phyloP scores from a whole-genome alignment of 805 yeast species.

The Teunomyces atbi region DNA sequence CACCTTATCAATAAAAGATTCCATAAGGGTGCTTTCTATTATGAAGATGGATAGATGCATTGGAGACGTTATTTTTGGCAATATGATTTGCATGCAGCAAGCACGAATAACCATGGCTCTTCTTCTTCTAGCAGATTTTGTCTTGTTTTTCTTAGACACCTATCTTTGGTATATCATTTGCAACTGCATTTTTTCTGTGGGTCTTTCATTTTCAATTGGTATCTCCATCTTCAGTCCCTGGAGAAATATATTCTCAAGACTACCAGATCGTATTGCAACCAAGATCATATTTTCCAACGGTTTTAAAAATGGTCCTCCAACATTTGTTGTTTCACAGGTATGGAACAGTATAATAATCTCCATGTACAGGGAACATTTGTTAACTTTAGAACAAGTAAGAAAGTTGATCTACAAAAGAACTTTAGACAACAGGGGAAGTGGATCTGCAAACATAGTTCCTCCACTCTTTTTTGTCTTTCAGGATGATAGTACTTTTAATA shows the following conservation, averaged over 20 bases:
- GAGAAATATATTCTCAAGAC: slow-evolving; percentile 32
- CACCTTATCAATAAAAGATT: slow-evolving; percentile 34
- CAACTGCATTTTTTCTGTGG: slow-evolving; percentile 34
- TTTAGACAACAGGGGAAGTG: background rate
- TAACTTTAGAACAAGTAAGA: slow-evolving; percentile 42
- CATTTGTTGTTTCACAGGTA: slow-evolving; percentile 12
- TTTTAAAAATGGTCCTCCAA: slow-evolving; percentile 8
- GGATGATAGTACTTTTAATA: slow-evolving; percentile 40
- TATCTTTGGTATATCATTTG: slow-evolving; percentile 41
- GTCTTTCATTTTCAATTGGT: slow-evolving; percentile 30
- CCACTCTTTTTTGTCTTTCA: slow-evolving; percentile 50
- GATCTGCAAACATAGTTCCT: slow-evolving; percentile 20
- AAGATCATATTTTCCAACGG: slow-evolving; percentile 20
- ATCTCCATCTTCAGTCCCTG: slow-evolving; percentile 38
- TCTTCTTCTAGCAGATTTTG: slow-evolving; percentile 26
- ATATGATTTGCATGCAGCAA: slow-evolving; percentile 25
- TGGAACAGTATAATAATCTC: slow-evolving; percentile 19
- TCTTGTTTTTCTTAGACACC: slow-evolving; percentile 38
- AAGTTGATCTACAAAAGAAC: slow-evolving; percentile 25
- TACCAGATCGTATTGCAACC: slow-evolving; percentile 34
- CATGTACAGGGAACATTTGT: slow-evolving; percentile 34
- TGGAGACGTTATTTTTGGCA: slow-evolving; percentile 26
- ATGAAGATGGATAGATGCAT: slow-evolving; percentile 27
- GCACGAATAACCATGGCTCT: slow-evolving; percentile 24
- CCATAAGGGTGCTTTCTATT: slow-evolving; percentile 26